These are phyloP conservation scores for Globisporangium orthogonon DNA, from an alignment of 352 stramenopile genomes.

Conservation along the genomic window DNA sequence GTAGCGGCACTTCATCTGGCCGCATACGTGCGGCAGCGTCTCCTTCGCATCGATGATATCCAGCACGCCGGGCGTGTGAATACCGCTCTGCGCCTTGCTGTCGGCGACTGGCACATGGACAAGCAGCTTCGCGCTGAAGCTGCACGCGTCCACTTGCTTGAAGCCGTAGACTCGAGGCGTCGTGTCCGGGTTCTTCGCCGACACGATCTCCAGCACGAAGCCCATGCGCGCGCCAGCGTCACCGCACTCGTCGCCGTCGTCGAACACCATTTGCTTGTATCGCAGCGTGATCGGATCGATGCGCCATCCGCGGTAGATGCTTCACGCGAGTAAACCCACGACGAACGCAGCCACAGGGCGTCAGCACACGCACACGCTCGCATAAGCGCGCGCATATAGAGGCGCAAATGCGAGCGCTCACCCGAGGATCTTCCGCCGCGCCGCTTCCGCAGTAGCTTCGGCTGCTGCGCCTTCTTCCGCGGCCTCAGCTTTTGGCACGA, in stretches of 20 bases:
- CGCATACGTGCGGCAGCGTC: constrained; percentile 55
- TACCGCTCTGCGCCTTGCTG: constrained; percentile 31
- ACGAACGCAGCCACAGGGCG: neutral
- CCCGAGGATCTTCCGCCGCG: constrained; percentile 46
- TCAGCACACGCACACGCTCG: too few species aligned
- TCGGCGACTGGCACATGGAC: constrained; percentile 36
- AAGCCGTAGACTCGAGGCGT: constrained; percentile 43
- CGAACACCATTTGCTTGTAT: constrained; percentile 78
- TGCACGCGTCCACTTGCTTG: constrained; percentile 48
- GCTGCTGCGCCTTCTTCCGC: constrained; percentile 5
- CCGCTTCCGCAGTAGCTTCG: constrained; percentile 1
- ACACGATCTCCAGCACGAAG: constrained; percentile 47
- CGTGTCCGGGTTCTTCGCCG: constrained; percentile 28
- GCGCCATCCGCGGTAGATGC: constrained; percentile 73
- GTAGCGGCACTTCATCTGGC: constrained; percentile 69
- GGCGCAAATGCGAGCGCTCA: constrained; percentile 10
- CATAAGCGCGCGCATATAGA: neutral
- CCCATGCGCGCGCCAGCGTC: constrained; percentile 33
- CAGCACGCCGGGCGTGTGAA: constrained; percentile 61
- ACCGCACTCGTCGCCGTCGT: constrained; percentile 64
- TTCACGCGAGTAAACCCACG: constrained; percentile 8
- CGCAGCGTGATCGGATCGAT: constrained; percentile 69
- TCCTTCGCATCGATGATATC: constrained; percentile 52
- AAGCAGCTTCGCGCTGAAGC: constrained; percentile 44
- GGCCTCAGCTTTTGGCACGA: constrained; percentile 15